These are phyloP conservation scores for Aspergillus nidulans DNA, from an alignment of 495 filamentous ascomycete species.

Conservation along the genomic window DNA sequence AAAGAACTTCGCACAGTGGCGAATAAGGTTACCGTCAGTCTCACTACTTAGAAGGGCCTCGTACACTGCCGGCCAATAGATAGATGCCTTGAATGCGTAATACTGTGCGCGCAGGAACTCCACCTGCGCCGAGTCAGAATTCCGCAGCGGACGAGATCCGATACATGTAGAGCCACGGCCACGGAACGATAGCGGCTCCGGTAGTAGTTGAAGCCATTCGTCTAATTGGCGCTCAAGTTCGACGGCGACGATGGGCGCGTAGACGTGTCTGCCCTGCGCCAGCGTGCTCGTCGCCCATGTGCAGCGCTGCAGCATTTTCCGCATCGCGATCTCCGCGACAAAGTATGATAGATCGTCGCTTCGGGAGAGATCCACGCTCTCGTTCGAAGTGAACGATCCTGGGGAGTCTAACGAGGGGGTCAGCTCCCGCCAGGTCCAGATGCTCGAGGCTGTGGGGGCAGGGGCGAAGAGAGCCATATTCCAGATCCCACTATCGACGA, in stretches of 20 bases:
- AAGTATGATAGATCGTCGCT: no score
- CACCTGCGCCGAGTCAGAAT: no score
- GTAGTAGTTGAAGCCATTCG: slow-evolving; percentile 4
- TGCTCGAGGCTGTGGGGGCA: no score
- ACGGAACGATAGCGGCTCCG: background rate
- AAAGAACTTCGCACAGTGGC: background rate
- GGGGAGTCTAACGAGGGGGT: no score
- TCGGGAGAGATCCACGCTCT: no score
- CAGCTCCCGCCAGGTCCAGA: no score
- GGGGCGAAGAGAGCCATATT: no score
- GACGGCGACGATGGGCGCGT: background rate
- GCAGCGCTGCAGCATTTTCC: slow-evolving; percentile 9
- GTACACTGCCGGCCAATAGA: slow-evolving; percentile 8
- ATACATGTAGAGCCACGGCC: background rate
- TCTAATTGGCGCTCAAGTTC: slow-evolving; percentile 7
- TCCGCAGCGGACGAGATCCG: background rate
- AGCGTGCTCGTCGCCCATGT: background rate
- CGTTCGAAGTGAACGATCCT: no score
- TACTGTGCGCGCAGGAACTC: slow-evolving; percentile 6
- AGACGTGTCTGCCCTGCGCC: background rate
- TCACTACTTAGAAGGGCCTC: background rate
- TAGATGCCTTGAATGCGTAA: slow-evolving; percentile 2
- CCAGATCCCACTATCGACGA: no score
- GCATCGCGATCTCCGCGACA: slow-evolving; percentile 9
- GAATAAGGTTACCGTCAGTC: background rate